Evolutionary conservation across 1,284 basidiomycete species (phyloP).

Genomic region (Trichosporon sp.): DNA sequence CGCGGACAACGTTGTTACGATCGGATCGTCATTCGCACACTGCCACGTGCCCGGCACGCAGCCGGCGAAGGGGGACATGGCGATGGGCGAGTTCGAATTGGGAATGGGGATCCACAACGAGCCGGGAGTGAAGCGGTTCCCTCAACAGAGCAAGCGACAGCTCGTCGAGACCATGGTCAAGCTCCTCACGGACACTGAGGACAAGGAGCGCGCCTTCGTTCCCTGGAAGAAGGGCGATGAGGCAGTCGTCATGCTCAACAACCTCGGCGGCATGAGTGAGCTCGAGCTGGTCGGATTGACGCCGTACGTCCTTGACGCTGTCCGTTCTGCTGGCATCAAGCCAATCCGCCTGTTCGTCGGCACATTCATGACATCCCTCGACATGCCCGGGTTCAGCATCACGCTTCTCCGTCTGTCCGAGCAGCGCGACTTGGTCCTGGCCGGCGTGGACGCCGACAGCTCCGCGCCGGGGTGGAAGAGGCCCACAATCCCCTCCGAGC

Average conservation of each 20-base stretch:
- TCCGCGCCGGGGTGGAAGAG: slow-evolving; percentile 68
- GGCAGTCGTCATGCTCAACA: slow-evolving; percentile 55
- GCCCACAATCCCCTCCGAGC: slow-evolving; percentile 9
- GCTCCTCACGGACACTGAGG: slow-evolving; percentile 65
- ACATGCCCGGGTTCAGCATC: slow-evolving; percentile 91
- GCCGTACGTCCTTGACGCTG: slow-evolving; percentile 46
- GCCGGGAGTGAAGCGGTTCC: slow-evolving; percentile 66
- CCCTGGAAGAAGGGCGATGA: slow-evolving; percentile 59
- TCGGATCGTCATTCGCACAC: slow-evolving; percentile 87
- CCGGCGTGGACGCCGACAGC: slow-evolving; percentile 68
- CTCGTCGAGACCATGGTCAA: slow-evolving; percentile 68
- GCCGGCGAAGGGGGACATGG: slow-evolving; percentile 1
- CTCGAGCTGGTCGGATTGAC: slow-evolving; percentile 69
- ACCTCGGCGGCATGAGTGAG: slow-evolving; percentile 71
- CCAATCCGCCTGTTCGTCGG: slow-evolving; percentile 66
- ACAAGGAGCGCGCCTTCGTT: slow-evolving; percentile 78
- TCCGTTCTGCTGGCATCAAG: slow-evolving; percentile 57
- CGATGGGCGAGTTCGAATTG: slow-evolving; percentile 66
- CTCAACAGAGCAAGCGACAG: slow-evolving; percentile 58
- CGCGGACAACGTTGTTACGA: slow-evolving; percentile 61
- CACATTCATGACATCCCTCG: slow-evolving; percentile 85
- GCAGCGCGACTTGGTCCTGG: slow-evolving; percentile 56
- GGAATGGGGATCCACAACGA: slow-evolving; percentile 87
- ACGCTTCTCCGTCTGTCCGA: slow-evolving; percentile 74
- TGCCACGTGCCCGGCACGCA: slow-evolving; percentile 55